These are phyloP conservation scores for Aspergillus quadricinctus DNA, from an alignment of 2,329 filamentous ascomycete genomes.

Conservation along the genomic window DNA sequence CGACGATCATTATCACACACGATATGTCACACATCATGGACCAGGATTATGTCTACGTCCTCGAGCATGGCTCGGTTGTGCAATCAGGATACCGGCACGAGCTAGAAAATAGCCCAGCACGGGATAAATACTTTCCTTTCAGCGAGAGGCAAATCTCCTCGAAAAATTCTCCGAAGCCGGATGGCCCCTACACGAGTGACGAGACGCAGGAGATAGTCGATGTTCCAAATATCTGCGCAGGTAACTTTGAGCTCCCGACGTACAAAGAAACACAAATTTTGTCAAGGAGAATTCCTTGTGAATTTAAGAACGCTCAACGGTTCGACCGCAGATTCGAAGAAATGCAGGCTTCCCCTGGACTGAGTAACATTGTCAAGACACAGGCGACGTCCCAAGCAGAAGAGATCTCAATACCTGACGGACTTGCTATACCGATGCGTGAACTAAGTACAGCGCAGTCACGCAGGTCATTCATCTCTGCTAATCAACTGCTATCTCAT, in stretches of 20 bases:
- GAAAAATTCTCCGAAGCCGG: neutral
- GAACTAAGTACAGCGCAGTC: constrained; percentile 1
- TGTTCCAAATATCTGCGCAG: neutral
- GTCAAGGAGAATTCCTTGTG: neutral
- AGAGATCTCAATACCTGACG: neutral
- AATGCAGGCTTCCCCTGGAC: neutral
- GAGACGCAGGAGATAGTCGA: neutral
- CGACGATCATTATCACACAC: constrained; percentile 90
- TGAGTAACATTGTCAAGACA: neutral
- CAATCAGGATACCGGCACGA: constrained; percentile 63
- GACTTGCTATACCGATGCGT: neutral
- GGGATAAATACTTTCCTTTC: constrained; percentile 16
- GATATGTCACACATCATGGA: constrained; percentile 71
- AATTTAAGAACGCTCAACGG: neutral
- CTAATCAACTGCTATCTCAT: neutral
- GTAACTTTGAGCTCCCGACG: neutral
- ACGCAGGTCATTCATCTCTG: neutral
- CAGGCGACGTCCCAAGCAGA: neutral
- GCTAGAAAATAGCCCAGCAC: constrained; percentile 41
- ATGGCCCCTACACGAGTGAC: neutral
- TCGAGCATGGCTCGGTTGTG: constrained; percentile 65
- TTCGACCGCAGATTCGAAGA: neutral
- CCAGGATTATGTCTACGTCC: constrained; percentile 73
- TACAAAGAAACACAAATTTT: neutral
- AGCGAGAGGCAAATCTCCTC: neutral